Evolutionary conservation across 805 yeast genomes (phyloP), one percentile per base, ranked within the genome.

Genomic region (Candida taoyuanica): DNA sequence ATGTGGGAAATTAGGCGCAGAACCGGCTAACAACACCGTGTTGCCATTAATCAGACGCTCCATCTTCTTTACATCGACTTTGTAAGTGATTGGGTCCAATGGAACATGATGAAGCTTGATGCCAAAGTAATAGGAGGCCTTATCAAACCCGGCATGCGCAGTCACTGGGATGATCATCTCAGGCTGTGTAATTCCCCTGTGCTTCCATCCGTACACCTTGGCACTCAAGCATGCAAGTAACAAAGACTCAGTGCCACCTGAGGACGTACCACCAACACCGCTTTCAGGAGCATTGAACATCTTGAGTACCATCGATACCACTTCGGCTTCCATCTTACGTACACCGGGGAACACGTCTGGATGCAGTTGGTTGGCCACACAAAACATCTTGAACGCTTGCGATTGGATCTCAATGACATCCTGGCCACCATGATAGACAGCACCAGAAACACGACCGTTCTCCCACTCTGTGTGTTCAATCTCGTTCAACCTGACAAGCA

Each of bases 281-380:
- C 68, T 64, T 11, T 68, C 64, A 1, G 97, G 96, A 0, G 91
- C 96, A 59, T 89, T 73, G 66, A 82, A 91, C 52, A 89, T 55
- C 15, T 69, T 71, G 46, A 93, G 65, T 5, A 84, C 89, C 98
- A 93, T 93, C 1, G 91, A 69, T 4, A 91, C 97, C 9, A 89
- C 86, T 55, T 93, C 98, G 6, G 96, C 68, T 57, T 91, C 98
- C 96, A 91, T 89, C 60, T 91, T 88, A 30, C 98, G 76, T 7
- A 91, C 85, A 5, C 94, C 98, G 0, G 98, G 98, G 56, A 91
- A 91, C 4, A 88, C 93, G 62, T 91, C 98, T 0, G 98, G 98
- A 59, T 91, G 98, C 36, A 91, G 68, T 63, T 93, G 98, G 63
- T 93, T 91, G 2, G 97, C 87, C 17, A 89, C 88, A 5, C 93